Evolutionary conservation across 305 asterid genomes (phyloP), one percentile per base, ranked within the genome.

Genomic region (Fraxinus angustifolia): DNA sequence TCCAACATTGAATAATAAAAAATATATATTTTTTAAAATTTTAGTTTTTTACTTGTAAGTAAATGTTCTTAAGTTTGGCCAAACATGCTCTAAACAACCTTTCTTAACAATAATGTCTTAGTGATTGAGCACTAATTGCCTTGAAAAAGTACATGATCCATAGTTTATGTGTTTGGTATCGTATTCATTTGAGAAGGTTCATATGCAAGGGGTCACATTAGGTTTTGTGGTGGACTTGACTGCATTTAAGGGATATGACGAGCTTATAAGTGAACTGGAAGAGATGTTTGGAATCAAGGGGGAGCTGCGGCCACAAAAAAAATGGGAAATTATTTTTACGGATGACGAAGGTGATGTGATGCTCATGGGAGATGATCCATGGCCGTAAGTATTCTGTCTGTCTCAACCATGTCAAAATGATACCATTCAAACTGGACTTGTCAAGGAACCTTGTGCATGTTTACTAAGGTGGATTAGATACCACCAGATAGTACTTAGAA

Each of bases 311-410:
- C 89, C 90, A 1, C 85, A 97, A 71, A 88, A 86, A 80, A 93
- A 94, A 82, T 94, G 96, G 97, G 98, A 91, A 77, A 86, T 96
- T 34, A 94, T 94, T 36, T 96, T 93, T 75, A 94, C 97, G 1
- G 99, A 96, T 81, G 92, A 94, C 53, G 99, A 94, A 87, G 99
- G 98, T 78, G 98, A 96, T 86, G 90, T 85, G 94, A 96, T 96
- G 99, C 97, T 92, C 3, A 87, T 92, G 93, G 98, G 96, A 3
- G 99, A 96, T 79, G 91, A 96, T 88, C 99, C 98, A 35, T 96
- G 99, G 99, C 89, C 75, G 99, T 96, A 92, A 93, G 98, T 88
- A 16, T 28, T 3, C 60, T 14, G 56, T 40, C 2, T 48, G 31
- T 68, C 36, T 68, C 10, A 16, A 6, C 36, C 38, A 28, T 68